Conservation (phyloP, 352 stramenopile genomes). For the Phytophthora parvispora region DNA sequence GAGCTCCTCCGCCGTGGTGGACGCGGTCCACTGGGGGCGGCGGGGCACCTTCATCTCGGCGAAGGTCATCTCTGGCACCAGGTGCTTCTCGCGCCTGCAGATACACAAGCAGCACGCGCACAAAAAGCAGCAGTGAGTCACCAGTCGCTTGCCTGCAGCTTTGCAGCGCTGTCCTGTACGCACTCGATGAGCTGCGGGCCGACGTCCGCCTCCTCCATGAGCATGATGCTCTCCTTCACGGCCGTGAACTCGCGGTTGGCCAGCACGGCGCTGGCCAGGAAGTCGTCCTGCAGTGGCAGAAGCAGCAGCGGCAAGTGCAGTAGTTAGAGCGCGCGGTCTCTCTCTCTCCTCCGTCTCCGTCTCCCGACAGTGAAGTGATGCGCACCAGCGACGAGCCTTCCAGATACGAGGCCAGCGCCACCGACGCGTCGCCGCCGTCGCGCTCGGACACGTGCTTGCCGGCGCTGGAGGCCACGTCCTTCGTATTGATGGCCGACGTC, state of each 20-base stretch:
- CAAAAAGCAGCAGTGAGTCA: neutral
- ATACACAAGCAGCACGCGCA: neutral
- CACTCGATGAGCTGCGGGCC: constrained; percentile 76
- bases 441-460: constrained; percentile 87
- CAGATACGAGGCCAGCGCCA: constrained; percentile 86
- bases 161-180: constrained; percentile 23
- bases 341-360: too few relatives aligned
- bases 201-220: constrained; percentile 71
- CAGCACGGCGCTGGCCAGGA: constrained; percentile 93
- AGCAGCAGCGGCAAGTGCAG: neutral
- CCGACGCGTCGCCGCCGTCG: constrained; percentile 84
- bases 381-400: constrained; percentile 86
- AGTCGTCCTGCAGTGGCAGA: constrained; percentile 82
- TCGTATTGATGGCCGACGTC: constrained; percentile 68
- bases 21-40: constrained; percentile 95
- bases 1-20: constrained; percentile 97
- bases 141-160: neutral
- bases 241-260: constrained; percentile 94
- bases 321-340: neutral
- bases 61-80: constrained; percentile 92
- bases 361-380: too few relatives aligned
- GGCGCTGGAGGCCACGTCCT: constrained; percentile 83
- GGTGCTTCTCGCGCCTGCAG: constrained; percentile 57
- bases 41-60: constrained; percentile 97
- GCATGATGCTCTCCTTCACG: constrained; percentile 90